Conservation (phyloP, 2,329 filamentous ascomycete genomes). For the Drechslerella dactyloides region DNA sequence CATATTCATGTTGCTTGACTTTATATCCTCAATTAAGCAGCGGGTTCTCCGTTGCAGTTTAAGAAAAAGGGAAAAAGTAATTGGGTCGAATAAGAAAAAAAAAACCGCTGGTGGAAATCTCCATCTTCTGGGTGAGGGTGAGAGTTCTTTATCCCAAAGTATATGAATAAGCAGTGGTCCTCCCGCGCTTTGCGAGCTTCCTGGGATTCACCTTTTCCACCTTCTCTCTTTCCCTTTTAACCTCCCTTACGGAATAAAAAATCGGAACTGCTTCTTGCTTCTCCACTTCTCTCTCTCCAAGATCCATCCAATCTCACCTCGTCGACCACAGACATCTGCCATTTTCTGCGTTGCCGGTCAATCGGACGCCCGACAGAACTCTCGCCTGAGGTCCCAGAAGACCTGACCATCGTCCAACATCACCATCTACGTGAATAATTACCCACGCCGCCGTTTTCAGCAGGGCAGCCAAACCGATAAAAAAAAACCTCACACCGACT, state of each 20-base stretch:
- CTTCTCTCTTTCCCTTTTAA: slow-evolving; percentile 26
- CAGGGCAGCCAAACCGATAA: slow-evolving; percentile 16
- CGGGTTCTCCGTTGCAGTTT: slow-evolving; percentile 33
- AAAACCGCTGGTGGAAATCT: slow-evolving; percentile 19
- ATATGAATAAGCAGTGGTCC: slow-evolving; percentile 46
- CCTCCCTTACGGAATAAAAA: slow-evolving; percentile 33
- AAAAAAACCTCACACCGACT: slow-evolving; percentile 24
- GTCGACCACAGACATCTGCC: slow-evolving; percentile 20
- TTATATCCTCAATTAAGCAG: slow-evolving; percentile 34
- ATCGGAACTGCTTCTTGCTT: slow-evolving; percentile 17
- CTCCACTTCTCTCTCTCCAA: slow-evolving; percentile 25
- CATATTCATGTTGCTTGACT: slow-evolving; percentile 35
- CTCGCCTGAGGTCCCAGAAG: slow-evolving; percentile 4
- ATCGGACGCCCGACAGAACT: slow-evolving; percentile 28
- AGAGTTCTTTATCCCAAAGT: slow-evolving; percentile 42
- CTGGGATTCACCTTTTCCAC: slow-evolving; percentile 36
- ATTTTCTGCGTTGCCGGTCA: slow-evolving; percentile 30
- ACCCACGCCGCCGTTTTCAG: slow-evolving; percentile 36
- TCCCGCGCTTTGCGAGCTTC: slow-evolving; percentile 50
- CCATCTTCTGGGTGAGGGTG: slow-evolving; percentile 34
- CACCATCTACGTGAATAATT: slow-evolving; percentile 8
- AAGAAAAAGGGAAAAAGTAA: slow-evolving; percentile 8
- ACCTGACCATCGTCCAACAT: slow-evolving; percentile 15
- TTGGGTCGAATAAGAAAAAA: slow-evolving; percentile 16
- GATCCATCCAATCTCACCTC: slow-evolving; percentile 7